Conservation (phyloP, 2,329 filamentous ascomycete genomes). For the Sarocladiaceae sp. region DNA sequence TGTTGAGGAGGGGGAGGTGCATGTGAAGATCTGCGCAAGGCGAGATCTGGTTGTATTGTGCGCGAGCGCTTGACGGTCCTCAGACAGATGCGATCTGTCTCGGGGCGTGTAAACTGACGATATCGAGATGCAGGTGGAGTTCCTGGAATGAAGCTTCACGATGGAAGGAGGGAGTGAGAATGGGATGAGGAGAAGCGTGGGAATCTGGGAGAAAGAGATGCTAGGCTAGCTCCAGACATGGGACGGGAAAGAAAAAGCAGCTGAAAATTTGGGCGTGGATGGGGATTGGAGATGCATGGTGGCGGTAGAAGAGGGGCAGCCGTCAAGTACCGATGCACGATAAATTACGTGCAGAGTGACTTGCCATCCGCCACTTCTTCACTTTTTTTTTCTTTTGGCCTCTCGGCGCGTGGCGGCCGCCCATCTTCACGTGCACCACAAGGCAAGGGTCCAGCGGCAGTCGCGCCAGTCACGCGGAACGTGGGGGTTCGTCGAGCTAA, state of each 20-base stretch:
- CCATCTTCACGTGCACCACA: too few relatives aligned
- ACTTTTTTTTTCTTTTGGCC: too few relatives aligned
- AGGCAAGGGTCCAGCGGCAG: background rate
- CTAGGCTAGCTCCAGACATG: too few relatives aligned
- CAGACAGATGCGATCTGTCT: background rate
- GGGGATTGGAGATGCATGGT: background rate
- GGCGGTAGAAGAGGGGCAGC: background rate
- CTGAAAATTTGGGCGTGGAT: conserved; percentile 9
- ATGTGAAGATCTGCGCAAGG: conserved; percentile 1
- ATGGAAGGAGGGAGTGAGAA: background rate
- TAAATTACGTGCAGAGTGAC: background rate
- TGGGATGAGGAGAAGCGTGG: background rate
- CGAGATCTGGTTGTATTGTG: too few relatives aligned
- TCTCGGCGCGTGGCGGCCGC: too few relatives aligned
- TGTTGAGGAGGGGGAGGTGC: background rate
- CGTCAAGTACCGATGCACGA: background rate
- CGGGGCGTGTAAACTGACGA: background rate
- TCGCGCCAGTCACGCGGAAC: too few relatives aligned
- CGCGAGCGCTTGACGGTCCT: background rate
- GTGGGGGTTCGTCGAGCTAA: too few relatives aligned
- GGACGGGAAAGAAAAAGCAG: background rate
- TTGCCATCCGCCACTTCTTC: background rate
- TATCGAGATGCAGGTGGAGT: background rate
- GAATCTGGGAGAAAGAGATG: background rate
- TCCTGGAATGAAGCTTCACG: background rate